Evolutionary conservation across 306 rosid genomes (phyloP), one percentile per base, ranked within the genome.

Genomic region (Fragaria ananassa): DNA sequence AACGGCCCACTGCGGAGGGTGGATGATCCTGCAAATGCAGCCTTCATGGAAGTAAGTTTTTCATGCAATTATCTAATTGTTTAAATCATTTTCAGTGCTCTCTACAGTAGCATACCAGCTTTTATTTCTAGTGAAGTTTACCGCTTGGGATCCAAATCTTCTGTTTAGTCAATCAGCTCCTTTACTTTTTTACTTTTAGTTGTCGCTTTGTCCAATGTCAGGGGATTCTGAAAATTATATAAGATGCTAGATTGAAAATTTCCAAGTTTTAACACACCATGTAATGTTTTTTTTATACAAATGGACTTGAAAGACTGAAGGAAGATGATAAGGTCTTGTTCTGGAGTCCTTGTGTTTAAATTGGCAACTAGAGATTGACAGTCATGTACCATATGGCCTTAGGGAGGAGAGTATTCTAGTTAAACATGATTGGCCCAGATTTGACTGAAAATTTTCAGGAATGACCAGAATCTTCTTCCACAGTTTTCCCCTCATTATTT

Each of bases 11-110:
- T 90, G 31, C 71, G 97, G 69, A 82, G 84, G 54, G 69, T 90
- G 37, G 91, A 92, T 70, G 98, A 94, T 86, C 98, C 97, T 1
- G 89, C 67, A 78, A 94, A 94, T 85, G 95, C 91, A 11, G 75
- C 88, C 1, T 94, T 94, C 82, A 78, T 94, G 73, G 91, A 90
- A 93, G 98, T 89, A 92, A 69, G 44, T 81, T 80, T 41, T 35
- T 51, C 9, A 58, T 76, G 50, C 44, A 67, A 35, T 39, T 47
- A 12, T 61, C 58, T 75, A 13, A 15, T 54, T 17, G 51, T 71
- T 29, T 70, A 35, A 19, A 29, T 56, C 29, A 56, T 35, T 15
- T 12, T 70, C 5, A 25, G 46, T 9, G 46, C 39, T 60, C 58
- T 68, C 37, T 68, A 42, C 17, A 0, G 51, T 11, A 25, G 54